Conservation (phyloP, 768 basidiomycete genomes). For the Agaricus subrufescens region DNA sequence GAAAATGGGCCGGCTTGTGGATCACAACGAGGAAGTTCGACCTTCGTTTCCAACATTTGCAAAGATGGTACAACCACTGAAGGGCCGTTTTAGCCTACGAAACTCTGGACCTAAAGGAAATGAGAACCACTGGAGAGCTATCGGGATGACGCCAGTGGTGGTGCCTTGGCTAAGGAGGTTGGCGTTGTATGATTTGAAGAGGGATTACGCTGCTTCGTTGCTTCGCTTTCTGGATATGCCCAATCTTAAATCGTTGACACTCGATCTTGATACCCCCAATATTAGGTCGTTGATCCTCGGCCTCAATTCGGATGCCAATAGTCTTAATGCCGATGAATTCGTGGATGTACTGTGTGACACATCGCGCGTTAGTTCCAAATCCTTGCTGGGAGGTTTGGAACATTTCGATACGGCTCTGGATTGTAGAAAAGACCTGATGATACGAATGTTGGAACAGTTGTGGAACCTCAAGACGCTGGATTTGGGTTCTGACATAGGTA, state of each 20-base stretch:
- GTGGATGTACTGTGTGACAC: constrained; percentile 30
- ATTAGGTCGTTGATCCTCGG: constrained; percentile 46
- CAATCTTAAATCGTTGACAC: constrained; percentile 34
- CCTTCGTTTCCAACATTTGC: constrained; percentile 53
- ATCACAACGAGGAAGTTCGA: constrained; percentile 58
- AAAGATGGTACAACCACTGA: constrained; percentile 50
- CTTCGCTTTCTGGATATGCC: constrained; percentile 35
- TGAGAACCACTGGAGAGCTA: constrained; percentile 32
- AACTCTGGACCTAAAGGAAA: constrained; percentile 49
- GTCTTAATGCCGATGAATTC: constrained; percentile 31
- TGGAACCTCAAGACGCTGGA: constrained; percentile 39
- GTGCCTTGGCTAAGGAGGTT: constrained; percentile 36
- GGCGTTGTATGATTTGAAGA: constrained; percentile 34
- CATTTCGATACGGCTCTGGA: constrained; percentile 47
- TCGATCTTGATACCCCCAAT: constrained; percentile 49
- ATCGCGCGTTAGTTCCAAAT: constrained; percentile 32
- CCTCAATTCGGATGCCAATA: constrained; percentile 45
- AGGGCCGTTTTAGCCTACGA: constrained; percentile 44
- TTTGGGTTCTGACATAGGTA: constrained; percentile 26
- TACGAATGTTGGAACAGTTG: constrained; percentile 43
- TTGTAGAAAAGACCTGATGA: constrained; percentile 28
- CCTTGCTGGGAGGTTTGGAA: constrained; percentile 44
- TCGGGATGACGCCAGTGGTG: constrained; percentile 30
- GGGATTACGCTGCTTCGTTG: constrained; percentile 33
- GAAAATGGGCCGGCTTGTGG: constrained; percentile 52